Conservation (phyloP, 352 stramenopile species). For the Phytophthora parvispora region DNA sequence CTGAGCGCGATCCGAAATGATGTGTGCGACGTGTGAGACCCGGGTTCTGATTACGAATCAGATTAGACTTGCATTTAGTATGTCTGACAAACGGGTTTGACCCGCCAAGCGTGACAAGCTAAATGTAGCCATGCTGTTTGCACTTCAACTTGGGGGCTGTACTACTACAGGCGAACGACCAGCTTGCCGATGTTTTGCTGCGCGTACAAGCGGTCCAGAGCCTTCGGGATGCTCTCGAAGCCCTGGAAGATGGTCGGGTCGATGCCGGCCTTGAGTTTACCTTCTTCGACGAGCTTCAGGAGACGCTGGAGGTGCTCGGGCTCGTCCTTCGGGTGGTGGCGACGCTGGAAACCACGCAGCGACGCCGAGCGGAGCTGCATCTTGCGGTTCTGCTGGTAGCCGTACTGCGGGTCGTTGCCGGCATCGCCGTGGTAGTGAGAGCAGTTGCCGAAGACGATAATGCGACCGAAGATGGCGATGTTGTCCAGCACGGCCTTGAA, state of each 20-base stretch:
- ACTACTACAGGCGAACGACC: slow-evolving; percentile 46
- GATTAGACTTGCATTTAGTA: not conserved
- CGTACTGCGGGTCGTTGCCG: slow-evolving; percentile 10
- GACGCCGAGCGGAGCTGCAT: slow-evolving; percentile 27
- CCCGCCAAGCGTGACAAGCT: slow-evolving; percentile 12
- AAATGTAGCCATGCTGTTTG: slow-evolving; percentile 12
- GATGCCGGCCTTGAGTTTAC: slow-evolving; percentile 28
- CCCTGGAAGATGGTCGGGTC: slow-evolving; percentile 45
- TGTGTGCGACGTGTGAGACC: slow-evolving; percentile 24
- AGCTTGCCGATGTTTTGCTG: slow-evolving; percentile 88
- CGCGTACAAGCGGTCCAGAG: slow-evolving; percentile 61
- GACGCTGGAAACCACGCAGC: slow-evolving; percentile 14
- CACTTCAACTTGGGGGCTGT: slow-evolving; percentile 4
- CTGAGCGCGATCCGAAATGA: not conserved
- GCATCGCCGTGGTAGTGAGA: slow-evolving; percentile 30
- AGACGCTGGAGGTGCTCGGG: slow-evolving; percentile 10
- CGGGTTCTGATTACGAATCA: slow-evolving; percentile 26
- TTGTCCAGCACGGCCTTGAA: slow-evolving; percentile 28
- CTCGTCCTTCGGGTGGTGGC: slow-evolving; percentile 13
- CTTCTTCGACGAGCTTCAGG: slow-evolving; percentile 15
- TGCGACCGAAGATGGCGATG: slow-evolving; percentile 20
- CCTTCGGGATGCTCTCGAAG: slow-evolving; percentile 50
- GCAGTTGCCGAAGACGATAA: slow-evolving; percentile 31
- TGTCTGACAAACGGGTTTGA: not conserved
- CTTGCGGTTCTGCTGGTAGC: slow-evolving; percentile 24